Evolutionary conservation across 1,284 basidiomycete genomes (phyloP), one percentile per base, ranked within the genome.

Genomic region (Cystobasidiaceae sp.): DNA sequence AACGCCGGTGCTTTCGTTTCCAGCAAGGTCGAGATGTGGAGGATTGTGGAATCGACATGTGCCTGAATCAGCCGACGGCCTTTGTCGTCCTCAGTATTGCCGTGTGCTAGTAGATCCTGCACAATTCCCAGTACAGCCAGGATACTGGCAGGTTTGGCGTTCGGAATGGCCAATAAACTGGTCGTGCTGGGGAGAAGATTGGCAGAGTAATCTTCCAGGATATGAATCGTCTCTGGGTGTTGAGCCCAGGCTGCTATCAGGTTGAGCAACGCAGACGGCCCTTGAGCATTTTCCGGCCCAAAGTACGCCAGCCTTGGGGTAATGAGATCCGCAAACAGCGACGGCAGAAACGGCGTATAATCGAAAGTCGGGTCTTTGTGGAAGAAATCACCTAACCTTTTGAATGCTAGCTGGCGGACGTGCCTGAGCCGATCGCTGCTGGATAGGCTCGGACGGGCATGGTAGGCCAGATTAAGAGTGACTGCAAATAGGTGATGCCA

Each of bases 351-450:
- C 0, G 84, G 81, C 0, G 79, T 72, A 77, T 89, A 94, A 75
- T 93, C 84, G 74, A 93, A 97, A n/a, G 59, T 62, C 0, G 79
- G 74, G 4, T 77, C 75, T 41, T 84, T 79, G 0, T 86, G 83
- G 82, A 94, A 92, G 79, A 97, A 94, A 73, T 94, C 90, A 0
- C 86, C 85, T 39, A 97, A 79, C 13, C 93, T 86, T 76, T 90
- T 91, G 64, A 97, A 77, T 5, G 90, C 92, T 0, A 88, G 80
- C 67, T 91, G 90, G 7, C 93, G 84, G 37, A 94, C 82, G 79
- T 8, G 78, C 76, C 32, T 75, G 9, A 67, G 69, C 9, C 56
- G 30, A 7, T 69, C 61, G 17, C 45, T 34, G 9, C 28, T 32
- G n/a, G 17, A 17, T 6, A 9, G 30, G 8, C 19, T 46, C 0